Percentiles rank a stretch among this genome's conserved stretches.
phyloP scores from a whole-genome alignment of 306 rosid species.

The Gastrolobium bilobum region DNA sequence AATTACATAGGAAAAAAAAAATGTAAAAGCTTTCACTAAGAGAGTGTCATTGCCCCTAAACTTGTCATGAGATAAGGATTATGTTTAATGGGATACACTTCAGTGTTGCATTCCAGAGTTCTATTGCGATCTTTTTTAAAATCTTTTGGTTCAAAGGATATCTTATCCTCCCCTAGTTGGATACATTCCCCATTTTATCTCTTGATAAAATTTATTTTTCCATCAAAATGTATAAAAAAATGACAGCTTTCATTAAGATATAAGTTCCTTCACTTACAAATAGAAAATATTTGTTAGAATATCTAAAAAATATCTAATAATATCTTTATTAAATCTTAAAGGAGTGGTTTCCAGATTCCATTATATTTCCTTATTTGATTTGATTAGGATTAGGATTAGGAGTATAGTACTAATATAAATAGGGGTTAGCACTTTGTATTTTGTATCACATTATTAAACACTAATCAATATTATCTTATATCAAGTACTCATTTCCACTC shows the following conservation, averaged over 20 bases:
- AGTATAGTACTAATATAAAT: neutral
- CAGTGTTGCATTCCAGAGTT: neutral
- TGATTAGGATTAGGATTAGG: no score
- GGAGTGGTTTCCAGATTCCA: no score
- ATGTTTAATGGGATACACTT: neutral
- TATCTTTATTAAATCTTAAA: no score
- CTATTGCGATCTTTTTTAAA: neutral
- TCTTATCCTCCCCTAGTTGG: neutral
- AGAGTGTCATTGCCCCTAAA: neutral
- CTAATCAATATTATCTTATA: neutral
- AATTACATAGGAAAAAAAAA: neutral
- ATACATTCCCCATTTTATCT: neutral
- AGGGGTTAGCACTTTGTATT: neutral
- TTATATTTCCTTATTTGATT: no score
- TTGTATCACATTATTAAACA: slow-evolving; percentile 1
- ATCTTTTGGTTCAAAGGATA: neutral
- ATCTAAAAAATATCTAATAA: no score
- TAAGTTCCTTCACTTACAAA: slow-evolving; percentile 7
- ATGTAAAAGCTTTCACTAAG: neutral
- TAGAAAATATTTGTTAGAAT: neutral
- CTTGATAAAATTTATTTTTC: neutral
- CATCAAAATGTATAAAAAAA: neutral
- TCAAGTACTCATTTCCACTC: neutral
- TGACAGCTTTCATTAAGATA: neutral
- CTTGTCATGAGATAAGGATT: neutral